These are phyloP conservation scores for Xylaria venustula DNA, from an alignment of 495 filamentous ascomycete species.

Conservation along the genomic window DNA sequence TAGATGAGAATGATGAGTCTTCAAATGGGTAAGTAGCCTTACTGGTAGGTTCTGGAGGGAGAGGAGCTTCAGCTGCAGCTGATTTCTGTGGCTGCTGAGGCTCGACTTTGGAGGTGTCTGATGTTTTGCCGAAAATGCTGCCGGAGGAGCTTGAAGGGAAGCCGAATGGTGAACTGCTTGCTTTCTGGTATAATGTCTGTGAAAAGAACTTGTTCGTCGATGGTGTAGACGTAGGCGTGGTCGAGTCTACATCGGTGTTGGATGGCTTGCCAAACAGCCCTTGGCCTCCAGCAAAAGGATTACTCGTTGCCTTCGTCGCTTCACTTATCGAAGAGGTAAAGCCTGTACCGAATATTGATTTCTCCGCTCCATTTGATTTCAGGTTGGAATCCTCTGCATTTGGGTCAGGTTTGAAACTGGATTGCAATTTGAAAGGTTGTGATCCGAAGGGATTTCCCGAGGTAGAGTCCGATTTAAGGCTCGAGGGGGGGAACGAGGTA, in stretches of 20 bases:
- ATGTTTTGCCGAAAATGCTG: constrained; percentile 5
- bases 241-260: constrained; percentile 43
- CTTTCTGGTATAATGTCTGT: constrained; percentile 9
- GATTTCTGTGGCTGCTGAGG: constrained; percentile 36
- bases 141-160: constrained; percentile 16
- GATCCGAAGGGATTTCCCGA: constrained; percentile 52
- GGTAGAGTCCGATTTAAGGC: constrained; percentile 38
- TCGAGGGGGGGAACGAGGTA: constrained; percentile 43
- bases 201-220: constrained; percentile 45
- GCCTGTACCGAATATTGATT: constrained; percentile 54
- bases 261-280: constrained; percentile 29
- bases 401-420: constrained; percentile 77
- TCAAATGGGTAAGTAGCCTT: constrained; percentile 62
- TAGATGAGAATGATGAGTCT: constrained; percentile 68
- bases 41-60: constrained; percentile 77
- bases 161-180: constrained; percentile 19
- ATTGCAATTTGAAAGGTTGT: constrained; percentile 68
- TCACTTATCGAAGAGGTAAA: constrained; percentile 55
- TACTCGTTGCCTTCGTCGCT: constrained; percentile 35
- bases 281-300: constrained; percentile 17
- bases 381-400: constrained; percentile 60
- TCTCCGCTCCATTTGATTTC: constrained; percentile 30
- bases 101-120: constrained; percentile 17
- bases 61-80: constrained; percentile 52
- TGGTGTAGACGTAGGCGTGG: constrained; percentile 56